Evolutionary conservation across 2,329 filamentous ascomycete species (phyloP).

Genomic region (Colletotrichum kahawae): DNA sequence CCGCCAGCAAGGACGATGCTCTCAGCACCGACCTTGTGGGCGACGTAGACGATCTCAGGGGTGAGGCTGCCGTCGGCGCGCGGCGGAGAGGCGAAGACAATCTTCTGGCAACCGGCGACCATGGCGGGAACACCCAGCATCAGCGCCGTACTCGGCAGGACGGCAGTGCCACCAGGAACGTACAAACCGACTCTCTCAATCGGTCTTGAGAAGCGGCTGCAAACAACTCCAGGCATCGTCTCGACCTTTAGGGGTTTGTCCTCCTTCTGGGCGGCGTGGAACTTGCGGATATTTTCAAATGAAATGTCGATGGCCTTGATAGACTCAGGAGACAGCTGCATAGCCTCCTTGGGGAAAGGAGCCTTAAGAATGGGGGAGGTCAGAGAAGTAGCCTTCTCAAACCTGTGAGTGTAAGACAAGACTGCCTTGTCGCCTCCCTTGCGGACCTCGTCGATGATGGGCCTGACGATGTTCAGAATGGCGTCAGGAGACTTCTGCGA

Average conservation of each 20-base stretch:
- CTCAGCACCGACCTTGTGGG: constrained; percentile 95
- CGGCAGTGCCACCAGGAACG: constrained; percentile 93
- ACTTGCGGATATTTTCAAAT: constrained; percentile 92
- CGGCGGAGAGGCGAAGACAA: constrained; percentile 91
- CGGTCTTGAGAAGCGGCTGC: constrained; percentile 88
- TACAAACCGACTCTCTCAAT: constrained; percentile 98
- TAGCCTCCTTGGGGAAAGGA: constrained; percentile 83
- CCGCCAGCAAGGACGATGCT: constrained; percentile 95
- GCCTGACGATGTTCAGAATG: constrained; percentile 88
- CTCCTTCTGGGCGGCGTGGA: constrained; percentile 91
- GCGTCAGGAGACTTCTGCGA: constrained; percentile 95
- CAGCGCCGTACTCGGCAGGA: constrained; percentile 94
- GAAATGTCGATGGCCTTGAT: constrained; percentile 92
- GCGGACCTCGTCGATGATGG: constrained; percentile 89
- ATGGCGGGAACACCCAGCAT: constrained; percentile 98
- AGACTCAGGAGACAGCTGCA: constrained; percentile 80
- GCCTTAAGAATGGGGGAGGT: constrained; percentile 88
- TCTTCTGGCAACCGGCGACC: constrained; percentile 95
- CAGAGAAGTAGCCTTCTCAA: constrained; percentile 92
- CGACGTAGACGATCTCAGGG: constrained; percentile 96
- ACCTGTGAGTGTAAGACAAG: constrained; percentile 94
- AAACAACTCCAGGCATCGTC: constrained; percentile 97
- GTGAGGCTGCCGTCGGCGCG: constrained; percentile 88
- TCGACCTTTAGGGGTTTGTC: constrained; percentile 83
- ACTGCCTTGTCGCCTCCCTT: constrained; percentile 85